Base-by-base conservation (phyloP, 345 rosid species). In the Eucalyptus albens region DNA sequence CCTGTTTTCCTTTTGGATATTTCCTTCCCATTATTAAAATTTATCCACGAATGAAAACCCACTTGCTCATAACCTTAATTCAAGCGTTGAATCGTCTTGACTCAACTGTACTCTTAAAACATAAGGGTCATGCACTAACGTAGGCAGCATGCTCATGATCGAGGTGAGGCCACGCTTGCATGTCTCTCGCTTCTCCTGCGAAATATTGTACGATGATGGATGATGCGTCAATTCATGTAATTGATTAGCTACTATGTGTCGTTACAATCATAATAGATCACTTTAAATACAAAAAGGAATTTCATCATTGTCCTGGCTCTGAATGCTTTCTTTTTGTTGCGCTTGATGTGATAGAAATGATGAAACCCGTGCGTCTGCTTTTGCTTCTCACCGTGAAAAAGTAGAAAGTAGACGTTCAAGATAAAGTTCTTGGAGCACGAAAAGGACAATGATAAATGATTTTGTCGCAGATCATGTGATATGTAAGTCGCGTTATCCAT, bases 1-100 rank as follows among this genome's bases (percentile, higher is more conserved):
- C 5, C 7, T 1, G 0, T 72, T 72, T 10, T 19, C 2, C 13
- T 69, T 17, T 31, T 0, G 13, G 2, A 33, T 69, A 4, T 33
- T 4, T 40, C 24, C 1, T 69, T 69, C 44, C 44, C 44, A 9
- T 19, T 13, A 37, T 72, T 72, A 5, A 37, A 6, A 72, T 37
- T 4, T 13, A 72, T 33, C 5, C 27, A 10, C 3, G 0, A 2
- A 37, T 19, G 82, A 37, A 33, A 72, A 72, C 5, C 4, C 8
- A 19, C 14, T 33, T 10, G 27, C 27, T 11, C 14, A 10, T 5
- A 10, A 10, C 8, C 82, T 4, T 6, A 37, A 9, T 22, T 37
- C 29, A 11, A 77, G 47, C 47, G 4, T 19, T 77, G 26, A 77
- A 77, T 3, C 3, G 15, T 37, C 26, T 37, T 0, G 14, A 37